These are phyloP conservation scores for Eutrema salsugineum DNA, from an alignment of 441 rosid genomes.

Conservation along the genomic window DNA sequence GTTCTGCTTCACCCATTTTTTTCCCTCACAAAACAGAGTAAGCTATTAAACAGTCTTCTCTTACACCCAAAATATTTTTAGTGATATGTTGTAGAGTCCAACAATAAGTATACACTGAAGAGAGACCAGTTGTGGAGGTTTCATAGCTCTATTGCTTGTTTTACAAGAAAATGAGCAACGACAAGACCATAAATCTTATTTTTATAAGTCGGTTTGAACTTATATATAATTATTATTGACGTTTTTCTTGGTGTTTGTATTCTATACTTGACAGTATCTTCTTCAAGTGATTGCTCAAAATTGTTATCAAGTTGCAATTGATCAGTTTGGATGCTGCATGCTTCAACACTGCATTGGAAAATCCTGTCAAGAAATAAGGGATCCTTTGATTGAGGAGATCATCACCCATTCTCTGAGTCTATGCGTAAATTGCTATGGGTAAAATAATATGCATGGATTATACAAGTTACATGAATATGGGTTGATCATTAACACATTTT, in stretches of 20 bases:
- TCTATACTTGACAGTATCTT: conserved; percentile 42
- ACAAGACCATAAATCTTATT: not conserved
- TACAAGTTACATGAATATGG: not conserved
- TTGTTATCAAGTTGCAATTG: conserved; percentile 47
- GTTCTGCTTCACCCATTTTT: conserved; percentile 49
- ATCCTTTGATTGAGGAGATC: conserved; percentile 39
- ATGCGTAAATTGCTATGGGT: conserved; percentile 59
- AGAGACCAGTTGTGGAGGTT: too few relatives aligned
- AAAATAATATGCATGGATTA: not conserved
- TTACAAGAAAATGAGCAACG: not conserved
- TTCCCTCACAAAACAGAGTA: conserved; percentile 49
- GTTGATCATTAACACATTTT: not conserved
- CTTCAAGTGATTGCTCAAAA: conserved; percentile 40
- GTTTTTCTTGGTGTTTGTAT: not conserved
- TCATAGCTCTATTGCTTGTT: too few relatives aligned
- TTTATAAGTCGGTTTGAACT: not conserved
- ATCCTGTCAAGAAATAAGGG: conserved; percentile 38
- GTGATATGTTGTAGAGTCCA: too few relatives aligned
- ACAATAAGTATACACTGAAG: too few relatives aligned
- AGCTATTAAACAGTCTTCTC: too few relatives aligned
- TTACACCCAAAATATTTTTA: too few relatives aligned
- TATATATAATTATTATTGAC: not conserved
- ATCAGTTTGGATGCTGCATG: conserved; percentile 61
- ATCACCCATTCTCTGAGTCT: conserved; percentile 40
- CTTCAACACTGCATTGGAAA: conserved; percentile 56